Base-by-base conservation (phyloP, 768 basidiomycete species). In the Austroboletus eburneus region DNA sequence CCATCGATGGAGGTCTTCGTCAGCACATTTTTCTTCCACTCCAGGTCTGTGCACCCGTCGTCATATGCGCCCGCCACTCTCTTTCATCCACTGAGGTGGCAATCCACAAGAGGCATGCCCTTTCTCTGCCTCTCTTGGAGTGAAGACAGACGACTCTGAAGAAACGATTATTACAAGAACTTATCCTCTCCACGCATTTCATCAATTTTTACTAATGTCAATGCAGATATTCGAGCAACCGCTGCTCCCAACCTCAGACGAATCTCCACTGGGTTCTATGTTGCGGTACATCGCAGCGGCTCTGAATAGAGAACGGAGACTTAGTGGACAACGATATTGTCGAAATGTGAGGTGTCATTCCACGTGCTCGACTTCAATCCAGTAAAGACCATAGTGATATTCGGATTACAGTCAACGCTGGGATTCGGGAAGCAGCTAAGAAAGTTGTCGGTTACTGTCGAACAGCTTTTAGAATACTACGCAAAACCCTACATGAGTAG, bases 381-480 rank as follows among this genome's bases (percentile, higher is more conserved):
- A 27, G 27, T 12, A 27, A 27, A 49, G 48, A 14, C 48, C 42
- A 21, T 40, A n/a, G 6, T 23, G 42, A 39, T 22, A 13, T 43
- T 39, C 17, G 42, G 43, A 18, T 13, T 43, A 7, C 29, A 39
- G 9, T 29, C 30, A 4, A 43, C 9, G 21, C 22, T 43, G 6
- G 42, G 47, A 5, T 13, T 16, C 12, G 47, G 41, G 8, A 32
- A 49, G 8, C 17, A 29, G 20, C 17, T 49, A 16, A 23, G 20
- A 12, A 9, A 13, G 5, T 34, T 39, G 12, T 20, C 16, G 18
- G 21, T 23, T 20, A 39, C 23, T 10, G 32, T 39, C 14, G 17
- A n/a, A 14, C 16, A 43, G 12, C 13, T 48, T n/a, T n/a, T 33
- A 1, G 13, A 43, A 12, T 13, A 5, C 14, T 43, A 20, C n/a